A percentile compares a stretch with the other conserved stretches of the same genome.
Conservation (phyloP, 2,329 filamentous ascomycete species). For the Fusarium odoratissimum region DNA sequence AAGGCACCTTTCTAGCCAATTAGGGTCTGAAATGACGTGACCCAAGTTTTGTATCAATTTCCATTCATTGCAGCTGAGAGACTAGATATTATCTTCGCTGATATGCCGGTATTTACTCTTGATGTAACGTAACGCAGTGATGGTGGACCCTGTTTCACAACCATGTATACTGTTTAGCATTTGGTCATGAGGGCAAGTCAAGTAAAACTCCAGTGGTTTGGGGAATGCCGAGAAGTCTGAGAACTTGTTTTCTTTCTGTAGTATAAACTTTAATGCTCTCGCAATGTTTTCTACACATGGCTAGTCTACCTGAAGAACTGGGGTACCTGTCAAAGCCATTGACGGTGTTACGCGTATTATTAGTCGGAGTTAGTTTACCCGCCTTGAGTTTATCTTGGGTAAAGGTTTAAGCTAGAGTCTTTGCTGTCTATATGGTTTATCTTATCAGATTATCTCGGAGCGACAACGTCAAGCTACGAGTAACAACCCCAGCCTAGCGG, state of each 20-base stretch:
- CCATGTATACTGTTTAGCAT: background rate
- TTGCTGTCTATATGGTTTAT: too few relatives aligned
- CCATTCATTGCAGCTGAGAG: background rate
- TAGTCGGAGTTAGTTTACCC: background rate
- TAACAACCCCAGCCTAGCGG: background rate
- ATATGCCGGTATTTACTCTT: fast-evolving
- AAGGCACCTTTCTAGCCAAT: background rate
- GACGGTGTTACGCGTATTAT: too few relatives aligned
- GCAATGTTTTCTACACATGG: background rate
- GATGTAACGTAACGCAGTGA: background rate
- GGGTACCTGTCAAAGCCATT: background rate
- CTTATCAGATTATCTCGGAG: background rate
- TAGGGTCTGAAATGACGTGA: background rate
- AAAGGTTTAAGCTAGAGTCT: too few relatives aligned
- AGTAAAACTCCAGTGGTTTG: background rate
- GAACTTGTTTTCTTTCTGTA: too few relatives aligned
- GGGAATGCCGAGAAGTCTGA: background rate
- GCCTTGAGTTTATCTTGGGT: background rate
- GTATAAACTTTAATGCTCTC: background rate
- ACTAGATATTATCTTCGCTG: background rate
- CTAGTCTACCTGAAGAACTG: background rate
- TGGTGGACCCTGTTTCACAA: background rate
- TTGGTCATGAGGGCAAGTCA: background rate
- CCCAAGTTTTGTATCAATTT: fast-evolving
- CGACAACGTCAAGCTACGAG: background rate